Evolutionary conservation across 768 basidiomycete genomes (phyloP).

Genomic region (Psilocybe azurescens): DNA sequence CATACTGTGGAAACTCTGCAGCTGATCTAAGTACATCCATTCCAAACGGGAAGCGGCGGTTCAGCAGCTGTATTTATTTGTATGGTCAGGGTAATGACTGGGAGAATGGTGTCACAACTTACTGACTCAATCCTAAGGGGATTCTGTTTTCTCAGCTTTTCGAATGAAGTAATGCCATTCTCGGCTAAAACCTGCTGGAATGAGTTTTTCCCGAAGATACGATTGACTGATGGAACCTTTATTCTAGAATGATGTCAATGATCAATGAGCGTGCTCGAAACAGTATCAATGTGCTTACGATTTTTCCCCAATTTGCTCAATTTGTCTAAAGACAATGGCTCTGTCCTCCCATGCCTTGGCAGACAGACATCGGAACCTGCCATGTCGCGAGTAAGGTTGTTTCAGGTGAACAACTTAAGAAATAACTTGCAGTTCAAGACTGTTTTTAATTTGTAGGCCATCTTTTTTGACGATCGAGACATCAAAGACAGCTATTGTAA

Average conservation of each 20-base stretch:
- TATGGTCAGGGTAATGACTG: background rate
- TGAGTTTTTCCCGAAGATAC: background rate
- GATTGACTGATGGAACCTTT: slow-evolving; percentile 29
- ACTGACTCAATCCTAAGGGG: slow-evolving; percentile 71
- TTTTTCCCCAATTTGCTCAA: slow-evolving; percentile 92
- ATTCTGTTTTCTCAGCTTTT: slow-evolving; percentile 56
- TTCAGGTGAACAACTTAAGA: background rate
- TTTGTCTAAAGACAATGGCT: slow-evolving; percentile 82
- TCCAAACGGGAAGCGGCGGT: slow-evolving; percentile 78
- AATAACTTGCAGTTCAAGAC: slow-evolving; percentile 70
- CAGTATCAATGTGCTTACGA: slow-evolving; percentile 55
- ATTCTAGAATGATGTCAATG: slow-evolving; percentile 27
- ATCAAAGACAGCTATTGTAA: slow-evolving; percentile 72
- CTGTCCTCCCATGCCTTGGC: slow-evolving; percentile 95
- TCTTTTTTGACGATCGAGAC: slow-evolving; percentile 68
- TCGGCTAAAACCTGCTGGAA: slow-evolving; percentile 69
- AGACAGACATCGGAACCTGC: slow-evolving; percentile 73
- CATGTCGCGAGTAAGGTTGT: background rate
- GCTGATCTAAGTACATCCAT: slow-evolving; percentile 65
- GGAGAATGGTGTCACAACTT: background rate
- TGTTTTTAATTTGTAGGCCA: slow-evolving; percentile 73
- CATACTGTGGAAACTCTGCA: slow-evolving; percentile 71
- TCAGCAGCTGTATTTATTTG: slow-evolving; percentile 58
- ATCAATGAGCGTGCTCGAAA: background rate
- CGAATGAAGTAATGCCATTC: slow-evolving; percentile 71